phyloP scores from a whole-genome alignment of 352 stramenopile species.

The Phytophthora cajani region DNA sequence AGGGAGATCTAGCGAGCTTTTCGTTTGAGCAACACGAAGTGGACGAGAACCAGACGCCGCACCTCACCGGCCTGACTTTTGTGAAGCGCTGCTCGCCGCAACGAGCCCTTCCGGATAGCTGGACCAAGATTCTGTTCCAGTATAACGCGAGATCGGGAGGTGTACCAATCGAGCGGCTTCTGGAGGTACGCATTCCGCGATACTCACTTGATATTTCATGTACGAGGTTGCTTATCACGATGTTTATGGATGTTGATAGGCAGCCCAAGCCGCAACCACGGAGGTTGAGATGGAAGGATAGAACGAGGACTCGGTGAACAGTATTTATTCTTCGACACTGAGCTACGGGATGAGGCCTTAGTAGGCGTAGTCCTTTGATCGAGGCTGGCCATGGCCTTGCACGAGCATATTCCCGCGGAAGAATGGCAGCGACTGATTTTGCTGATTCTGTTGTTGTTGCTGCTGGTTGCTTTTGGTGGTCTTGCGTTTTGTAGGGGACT shows the following conservation, averaged over 20 bases:
- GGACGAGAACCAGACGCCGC: constrained; percentile 49
- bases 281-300: constrained; percentile 52
- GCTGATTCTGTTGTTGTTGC: constrained; percentile 34
- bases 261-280: constrained; percentile 27
- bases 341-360: constrained; percentile 22
- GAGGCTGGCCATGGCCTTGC: constrained; percentile 53
- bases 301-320: constrained; percentile 5
- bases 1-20: constrained; percentile 84
- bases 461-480: constrained; percentile 34
- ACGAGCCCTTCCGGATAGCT: constrained; percentile 84
- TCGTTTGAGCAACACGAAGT: constrained; percentile 73
- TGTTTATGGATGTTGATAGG: constrained; percentile 22
- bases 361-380: constrained; percentile 51
- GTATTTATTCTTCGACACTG: constrained; percentile 34
- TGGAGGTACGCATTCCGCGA: constrained; percentile 51
- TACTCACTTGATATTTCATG: background rate
- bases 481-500: constrained; percentile 17
- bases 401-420: constrained; percentile 77
- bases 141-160: constrained; percentile 69
- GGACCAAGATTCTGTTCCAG: constrained; percentile 90
- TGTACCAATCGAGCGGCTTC: constrained; percentile 65
- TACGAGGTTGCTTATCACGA: constrained; percentile 1
- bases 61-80: constrained; percentile 66
- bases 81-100: constrained; percentile 83
- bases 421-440: constrained; percentile 61